Conservation (phyloP, 116 monocot species). For the Phalaenopsis hybrid region DNA sequence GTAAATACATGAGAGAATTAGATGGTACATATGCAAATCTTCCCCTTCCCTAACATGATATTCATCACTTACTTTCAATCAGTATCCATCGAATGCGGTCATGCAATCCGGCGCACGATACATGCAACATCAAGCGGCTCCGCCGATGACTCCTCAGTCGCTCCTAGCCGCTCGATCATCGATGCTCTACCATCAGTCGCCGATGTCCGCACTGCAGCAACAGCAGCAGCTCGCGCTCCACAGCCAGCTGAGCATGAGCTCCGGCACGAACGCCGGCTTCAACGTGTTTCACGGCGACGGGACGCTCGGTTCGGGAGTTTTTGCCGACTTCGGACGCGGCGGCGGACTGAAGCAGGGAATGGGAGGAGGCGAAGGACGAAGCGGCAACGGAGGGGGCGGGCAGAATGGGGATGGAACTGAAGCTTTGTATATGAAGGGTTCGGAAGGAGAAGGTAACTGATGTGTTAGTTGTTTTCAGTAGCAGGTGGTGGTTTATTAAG, state of each 20-base stretch:
- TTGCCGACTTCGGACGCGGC: slow-evolving; percentile 42
- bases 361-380: slow-evolving; percentile 25
- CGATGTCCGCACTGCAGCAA: slow-evolving; percentile 54
- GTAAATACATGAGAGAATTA: too few species aligned
- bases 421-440: slow-evolving; percentile 47
- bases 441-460: slow-evolving; percentile 60
- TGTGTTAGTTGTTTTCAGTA: neutral
- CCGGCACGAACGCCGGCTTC: slow-evolving; percentile 42
- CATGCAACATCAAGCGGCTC: slow-evolving; percentile 54
- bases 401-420: slow-evolving; percentile 54
- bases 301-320: slow-evolving; percentile 25
- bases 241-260: slow-evolving; percentile 51
- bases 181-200: slow-evolving; percentile 63
- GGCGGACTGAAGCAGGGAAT: slow-evolving; percentile 35
- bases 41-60: too few species aligned
- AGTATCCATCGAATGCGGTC: slow-evolving; percentile 48
- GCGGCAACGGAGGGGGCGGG: slow-evolving; percentile 25
- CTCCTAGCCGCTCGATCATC: slow-evolving; percentile 61
- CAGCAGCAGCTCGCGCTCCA: slow-evolving; percentile 43
- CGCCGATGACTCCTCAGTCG: slow-evolving; percentile 50
- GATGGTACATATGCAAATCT: too few species aligned
- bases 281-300: slow-evolving; percentile 65
- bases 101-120: slow-evolving; percentile 48
- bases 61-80: neutral
- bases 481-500: neutral